These are phyloP conservation scores for Phalaenopsis aphrodite DNA, from an alignment of 106 monocot species.

Conservation along the genomic window DNA sequence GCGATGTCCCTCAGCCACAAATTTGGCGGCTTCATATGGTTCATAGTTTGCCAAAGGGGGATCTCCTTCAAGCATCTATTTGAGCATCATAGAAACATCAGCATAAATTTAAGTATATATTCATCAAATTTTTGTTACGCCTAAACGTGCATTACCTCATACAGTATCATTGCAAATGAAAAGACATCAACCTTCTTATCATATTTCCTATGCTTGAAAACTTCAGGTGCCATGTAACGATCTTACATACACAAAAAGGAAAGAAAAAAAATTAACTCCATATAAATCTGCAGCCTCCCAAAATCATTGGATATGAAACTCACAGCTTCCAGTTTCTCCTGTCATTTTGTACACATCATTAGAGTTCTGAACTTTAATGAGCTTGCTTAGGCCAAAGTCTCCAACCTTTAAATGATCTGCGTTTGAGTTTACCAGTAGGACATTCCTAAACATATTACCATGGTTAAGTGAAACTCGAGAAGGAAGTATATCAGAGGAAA, in stretches of 20 bases:
- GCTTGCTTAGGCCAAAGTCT: conserved; percentile 95
- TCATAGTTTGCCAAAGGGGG: conserved; percentile 81
- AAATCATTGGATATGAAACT: conserved; percentile 23
- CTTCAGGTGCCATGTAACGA: conserved; percentile 99
- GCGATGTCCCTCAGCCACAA: conserved; percentile 69
- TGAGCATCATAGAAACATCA: not conserved
- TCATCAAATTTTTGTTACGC: not conserved
- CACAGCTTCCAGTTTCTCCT: conserved; percentile 99
- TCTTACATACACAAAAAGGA: conserved; percentile 32
- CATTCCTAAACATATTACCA: conserved; percentile 54
- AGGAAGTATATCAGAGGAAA: not conserved
- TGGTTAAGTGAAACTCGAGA: conserved; percentile 12
- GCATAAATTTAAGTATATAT: not conserved
- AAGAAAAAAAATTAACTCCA: not conserved
- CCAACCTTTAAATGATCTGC: conserved; percentile 97
- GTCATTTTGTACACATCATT: conserved; percentile 98
- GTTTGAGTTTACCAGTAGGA: conserved; percentile 90
- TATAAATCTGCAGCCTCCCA: not conserved
- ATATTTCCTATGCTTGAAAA: conserved; percentile 93
- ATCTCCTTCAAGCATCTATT: conserved; percentile 94
- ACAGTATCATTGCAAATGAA: conserved; percentile 98
- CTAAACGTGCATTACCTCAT: conserved; percentile 52
- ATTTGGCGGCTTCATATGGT: conserved; percentile 93
- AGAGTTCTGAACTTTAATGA: conserved; percentile 79
- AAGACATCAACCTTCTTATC: conserved; percentile 99